Base-by-base conservation (phyloP, 2,329 filamentous ascomycete genomes). In the Aspergillus sclerotialis region DNA sequence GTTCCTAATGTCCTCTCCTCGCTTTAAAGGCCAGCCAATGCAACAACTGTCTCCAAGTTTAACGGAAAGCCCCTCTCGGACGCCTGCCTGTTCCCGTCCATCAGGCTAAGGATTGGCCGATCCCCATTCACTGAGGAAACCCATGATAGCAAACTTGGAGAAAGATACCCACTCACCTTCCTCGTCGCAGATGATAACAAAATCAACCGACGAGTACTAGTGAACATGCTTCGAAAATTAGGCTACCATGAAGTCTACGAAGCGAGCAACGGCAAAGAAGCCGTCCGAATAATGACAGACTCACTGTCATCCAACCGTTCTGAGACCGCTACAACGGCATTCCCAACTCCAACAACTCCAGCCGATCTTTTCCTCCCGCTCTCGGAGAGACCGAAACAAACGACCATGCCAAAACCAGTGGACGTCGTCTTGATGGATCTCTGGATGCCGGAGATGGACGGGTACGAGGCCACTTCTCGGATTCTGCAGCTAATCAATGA, bases 361-460 rank as follows among this genome's bases (percentile, higher is more conserved):
- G 24, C 12, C 26, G 34, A 8, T 42, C 44, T 15, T 39, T 42
- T 15, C 33, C 37, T 5, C 34, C 39, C 15, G 36, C n/a, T 49
- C 2, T 36, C 45, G n/a, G 44, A 43, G 2, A 8, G 46, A 42
- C 31, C 51, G 42, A 12, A 43, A 43, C 17, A 50, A 44, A 17
- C 45, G 40, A 43, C 50, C 28, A 55, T 60, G 27, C 40, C 53
- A 8, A 64, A 62, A 36, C 56, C 59, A 3, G 74, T 84, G 37
- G 74, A 83, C 47, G 70, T 82, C 2, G 69, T 85, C 15, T 61
- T 84, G 28, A 85, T 85, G 81, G 81, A 85, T 56, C 69, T 85
- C 7, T 85, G 81, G 81, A 85, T 85, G 79, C 81, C 81, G 1
- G 67, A 78, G 43, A 78, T 84, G 68, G 80, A 84, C 49, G 81